phyloP scores from a whole-genome alignment of 495 filamentous ascomycete species.

The Tetracladium marchalianum region DNA sequence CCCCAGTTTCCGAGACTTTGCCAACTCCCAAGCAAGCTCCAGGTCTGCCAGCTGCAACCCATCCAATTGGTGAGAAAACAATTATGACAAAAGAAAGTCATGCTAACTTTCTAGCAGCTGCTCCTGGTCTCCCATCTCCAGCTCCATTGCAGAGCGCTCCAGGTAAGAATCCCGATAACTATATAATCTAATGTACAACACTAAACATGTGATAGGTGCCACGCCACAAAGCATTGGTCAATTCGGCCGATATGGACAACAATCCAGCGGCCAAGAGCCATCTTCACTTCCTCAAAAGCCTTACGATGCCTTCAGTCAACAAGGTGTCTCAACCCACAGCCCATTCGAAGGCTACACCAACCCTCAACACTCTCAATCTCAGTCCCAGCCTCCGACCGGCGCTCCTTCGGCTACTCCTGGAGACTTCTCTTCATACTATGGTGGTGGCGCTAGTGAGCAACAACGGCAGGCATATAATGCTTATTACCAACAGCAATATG shows the following conservation, averaged over 20 bases:
- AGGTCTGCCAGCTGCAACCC: slow-evolving; percentile 56
- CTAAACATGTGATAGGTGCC: slow-evolving; percentile 8
- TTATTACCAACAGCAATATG: slow-evolving; percentile 67
- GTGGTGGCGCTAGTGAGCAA: slow-evolving; percentile 62
- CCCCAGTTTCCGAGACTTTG: slow-evolving; percentile 48
- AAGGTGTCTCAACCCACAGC: slow-evolving; percentile 37
- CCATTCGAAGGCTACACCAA: slow-evolving; percentile 40
- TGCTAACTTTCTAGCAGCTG: slow-evolving; percentile 10
- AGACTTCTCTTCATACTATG: slow-evolving; percentile 82
- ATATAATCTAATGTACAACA: slow-evolving; percentile 17
- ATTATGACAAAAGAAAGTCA: slow-evolving; percentile 2
- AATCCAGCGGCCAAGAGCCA: slow-evolving; percentile 40
- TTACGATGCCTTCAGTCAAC: slow-evolving; percentile 82
- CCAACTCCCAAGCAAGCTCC: slow-evolving; percentile 57
- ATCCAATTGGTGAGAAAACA: slow-evolving; percentile 24
- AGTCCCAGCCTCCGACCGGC: slow-evolving; percentile 47
- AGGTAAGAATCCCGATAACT: not conserved
- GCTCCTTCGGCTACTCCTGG: slow-evolving; percentile 63
- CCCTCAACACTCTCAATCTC: slow-evolving; percentile 33
- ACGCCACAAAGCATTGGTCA: slow-evolving; percentile 28
- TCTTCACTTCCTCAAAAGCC: slow-evolving; percentile 62
- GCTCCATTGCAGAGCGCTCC: slow-evolving; percentile 18
- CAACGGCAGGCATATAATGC: slow-evolving; percentile 69
- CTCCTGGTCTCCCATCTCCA: slow-evolving; percentile 21
- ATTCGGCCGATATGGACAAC: slow-evolving; percentile 60